Evolutionary conservation across 2,329 filamentous ascomycete genomes (phyloP).

Genomic region (Bipolaris gigantea): DNA sequence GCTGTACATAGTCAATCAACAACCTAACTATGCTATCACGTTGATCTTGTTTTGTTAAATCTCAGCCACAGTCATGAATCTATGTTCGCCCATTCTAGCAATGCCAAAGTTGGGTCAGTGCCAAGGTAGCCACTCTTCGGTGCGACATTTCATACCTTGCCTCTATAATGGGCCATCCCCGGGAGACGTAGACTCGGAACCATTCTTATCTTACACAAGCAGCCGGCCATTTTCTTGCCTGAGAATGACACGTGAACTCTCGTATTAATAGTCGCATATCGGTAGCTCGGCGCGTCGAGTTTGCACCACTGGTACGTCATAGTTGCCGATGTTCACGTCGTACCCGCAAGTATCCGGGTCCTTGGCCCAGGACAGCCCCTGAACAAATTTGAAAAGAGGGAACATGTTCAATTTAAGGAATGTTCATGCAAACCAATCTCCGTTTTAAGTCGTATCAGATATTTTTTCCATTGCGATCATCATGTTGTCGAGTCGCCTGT

Average conservation of each 20-base stretch:
- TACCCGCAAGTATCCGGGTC: constrained; percentile 23
- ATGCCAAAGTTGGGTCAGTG: background rate
- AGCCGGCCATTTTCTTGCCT: background rate
- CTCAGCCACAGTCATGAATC: background rate
- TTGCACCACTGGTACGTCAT: constrained; percentile 26
- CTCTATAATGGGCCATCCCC: background rate
- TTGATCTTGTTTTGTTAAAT: background rate
- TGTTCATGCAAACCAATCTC: background rate
- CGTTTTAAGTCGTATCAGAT: background rate
- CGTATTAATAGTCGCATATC: background rate
- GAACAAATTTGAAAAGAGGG: background rate
- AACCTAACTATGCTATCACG: background rate
- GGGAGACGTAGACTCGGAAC: background rate
- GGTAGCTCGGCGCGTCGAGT: constrained; percentile 13
- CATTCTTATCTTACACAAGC: background rate
- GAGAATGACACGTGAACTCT: background rate
- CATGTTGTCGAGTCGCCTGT: constrained; percentile 10
- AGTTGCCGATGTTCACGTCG: constrained; percentile 6
- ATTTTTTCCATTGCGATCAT: background rate
- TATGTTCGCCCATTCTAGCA: background rate
- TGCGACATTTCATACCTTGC: too few species aligned
- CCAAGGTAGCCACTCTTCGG: background rate
- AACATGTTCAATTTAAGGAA: background rate
- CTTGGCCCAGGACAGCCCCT: constrained; percentile 5
- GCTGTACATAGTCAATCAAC: too few species aligned